Evolutionary conservation across 306 rosid species (phyloP), one percentile per base, ranked within the genome.

Genomic region (Cotoneaster glaucophyllus): DNA sequence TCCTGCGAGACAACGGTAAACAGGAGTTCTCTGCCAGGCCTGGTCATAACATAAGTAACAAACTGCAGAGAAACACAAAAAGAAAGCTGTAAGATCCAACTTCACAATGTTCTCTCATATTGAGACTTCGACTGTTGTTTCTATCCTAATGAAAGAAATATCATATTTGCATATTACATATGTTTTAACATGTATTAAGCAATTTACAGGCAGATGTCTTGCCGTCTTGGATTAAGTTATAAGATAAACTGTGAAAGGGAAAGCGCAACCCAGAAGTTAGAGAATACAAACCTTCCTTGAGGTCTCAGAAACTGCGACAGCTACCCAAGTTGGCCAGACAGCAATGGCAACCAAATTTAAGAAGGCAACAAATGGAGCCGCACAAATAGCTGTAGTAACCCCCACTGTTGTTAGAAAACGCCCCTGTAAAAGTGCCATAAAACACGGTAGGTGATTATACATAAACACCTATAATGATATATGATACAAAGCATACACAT

Each of bases 1-100:
- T 92, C 99, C 87, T 86, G 93, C n/a, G 97, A 89, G 69, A 95
- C 99, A 83, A 95, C 97, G 15, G 97, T 88, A 77, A 92, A 92
- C 62, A 95, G 67, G 66, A 95, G 97, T 84, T 92, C 99, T 86
- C 99, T 86, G 70, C 96, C 99, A 0, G 99, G 99, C 81, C 97
- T 89, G 45, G 97, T 89, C 83, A 95, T 89, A 34, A 95, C 99
- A 74, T 95, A 95, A 37, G 92, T 87, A 74, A 88, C 92, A 79
- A 95, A 93, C 98, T 95, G 87, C 84, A 84, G 70, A 59, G 50
- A 69, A 44, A 64, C 70, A 56, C 28, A 61, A 53, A 74, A 68
- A 52, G 70, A 29, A 74, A 77, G 25, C 53, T 77, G 41, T 37
- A 73, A 81, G 75, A 48, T 44, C 73, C 70, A 52, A n/a, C 67